Percentiles rank a stretch among this genome's conserved stretches.
Evolutionary conservation across 805 yeast species (phyloP).

Genomic region (Barnettozyma californica): DNA sequence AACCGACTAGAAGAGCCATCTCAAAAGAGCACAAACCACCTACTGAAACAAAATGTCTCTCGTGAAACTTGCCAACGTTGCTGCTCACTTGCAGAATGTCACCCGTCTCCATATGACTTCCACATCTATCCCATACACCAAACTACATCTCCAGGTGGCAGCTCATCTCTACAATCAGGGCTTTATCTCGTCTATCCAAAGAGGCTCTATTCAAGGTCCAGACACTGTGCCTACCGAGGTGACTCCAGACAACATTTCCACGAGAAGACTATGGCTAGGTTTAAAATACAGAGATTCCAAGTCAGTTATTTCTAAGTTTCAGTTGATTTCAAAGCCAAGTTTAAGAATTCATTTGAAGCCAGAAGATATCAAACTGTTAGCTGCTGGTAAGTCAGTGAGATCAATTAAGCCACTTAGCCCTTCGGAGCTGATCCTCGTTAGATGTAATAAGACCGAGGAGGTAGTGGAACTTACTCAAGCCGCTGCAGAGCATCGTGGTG

Average conservation of each 20-base stretch:
- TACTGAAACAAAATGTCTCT: conserved; percentile 58
- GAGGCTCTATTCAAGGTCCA: conserved; percentile 83
- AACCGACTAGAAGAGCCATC: not conserved
- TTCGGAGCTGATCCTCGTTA: conserved; percentile 79
- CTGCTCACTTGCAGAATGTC: conserved; percentile 88
- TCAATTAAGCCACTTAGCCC: conserved; percentile 78
- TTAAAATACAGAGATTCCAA: conserved; percentile 70
- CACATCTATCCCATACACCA: conserved; percentile 79
- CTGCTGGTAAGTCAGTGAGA: conserved; percentile 72
- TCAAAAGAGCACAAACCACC: not conserved
- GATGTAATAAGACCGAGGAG: conserved; percentile 36
- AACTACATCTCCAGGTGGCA: conserved; percentile 77
- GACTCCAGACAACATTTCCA: conserved; percentile 80
- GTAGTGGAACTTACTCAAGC: conserved; percentile 85
- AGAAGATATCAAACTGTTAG: conserved; percentile 64
- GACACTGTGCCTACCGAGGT: conserved; percentile 69
- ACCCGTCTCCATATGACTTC: conserved; percentile 65
- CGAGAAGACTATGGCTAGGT: conserved; percentile 88
- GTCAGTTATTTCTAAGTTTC: conserved; percentile 69
- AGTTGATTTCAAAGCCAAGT: conserved; percentile 80
- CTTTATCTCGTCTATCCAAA: conserved; percentile 73
- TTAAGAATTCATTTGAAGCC: conserved; percentile 60
- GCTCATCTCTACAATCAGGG: conserved; percentile 88
- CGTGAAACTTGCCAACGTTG: conserved; percentile 75
- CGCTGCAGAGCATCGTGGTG: conserved; percentile 61